Percentiles rank a stretch among this genome's conserved stretches.
Conservation (phyloP, 345 rosid species). For the Populus ilicifolia region DNA sequence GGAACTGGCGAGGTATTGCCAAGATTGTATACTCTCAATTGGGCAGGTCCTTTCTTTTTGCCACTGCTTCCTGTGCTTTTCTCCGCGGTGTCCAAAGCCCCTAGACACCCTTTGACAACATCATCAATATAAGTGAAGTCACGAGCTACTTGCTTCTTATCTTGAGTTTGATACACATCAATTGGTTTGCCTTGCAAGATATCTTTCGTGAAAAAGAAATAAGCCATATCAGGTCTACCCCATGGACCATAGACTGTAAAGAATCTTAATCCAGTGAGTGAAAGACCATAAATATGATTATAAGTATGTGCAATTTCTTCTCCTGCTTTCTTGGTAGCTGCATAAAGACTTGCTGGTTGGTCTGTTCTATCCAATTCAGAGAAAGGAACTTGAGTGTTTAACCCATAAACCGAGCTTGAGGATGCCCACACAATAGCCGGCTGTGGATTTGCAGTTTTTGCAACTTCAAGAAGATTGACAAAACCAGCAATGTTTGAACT, state of each 20-base stretch:
- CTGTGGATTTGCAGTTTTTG: slow-evolving; percentile 20
- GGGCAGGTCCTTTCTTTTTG: slow-evolving; percentile 23
- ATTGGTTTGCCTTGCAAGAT: slow-evolving; percentile 19
- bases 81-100: slow-evolving; percentile 27
- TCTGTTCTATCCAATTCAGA: slow-evolving; percentile 22
- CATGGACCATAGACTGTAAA: slow-evolving; percentile 29
- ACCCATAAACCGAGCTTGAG: slow-evolving; percentile 23
- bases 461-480: slow-evolving; percentile 20
- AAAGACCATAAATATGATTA: slow-evolving; percentile 24
- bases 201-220: slow-evolving; percentile 26
- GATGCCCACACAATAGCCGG: slow-evolving; percentile 28
- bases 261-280: slow-evolving; percentile 24
- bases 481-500: slow-evolving; percentile 22
- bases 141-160: slow-evolving; percentile 26
- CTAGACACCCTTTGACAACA: slow-evolving; percentile 24
- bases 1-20: slow-evolving; percentile 28
- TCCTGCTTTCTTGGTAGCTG: slow-evolving; percentile 28
- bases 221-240: slow-evolving; percentile 32
- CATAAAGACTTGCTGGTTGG: slow-evolving; percentile 29
- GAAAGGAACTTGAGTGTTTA: slow-evolving; percentile 21
- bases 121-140: slow-evolving; percentile 28
- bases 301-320: slow-evolving; percentile 31
- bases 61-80: slow-evolving; percentile 28
- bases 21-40: slow-evolving; percentile 23
- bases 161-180: slow-evolving; percentile 20